Percentiles rank a stretch among this genome's conserved stretches.
phyloP scores from a whole-genome alignment of 305 asterid genomes.

The Rubia tinctorum region DNA sequence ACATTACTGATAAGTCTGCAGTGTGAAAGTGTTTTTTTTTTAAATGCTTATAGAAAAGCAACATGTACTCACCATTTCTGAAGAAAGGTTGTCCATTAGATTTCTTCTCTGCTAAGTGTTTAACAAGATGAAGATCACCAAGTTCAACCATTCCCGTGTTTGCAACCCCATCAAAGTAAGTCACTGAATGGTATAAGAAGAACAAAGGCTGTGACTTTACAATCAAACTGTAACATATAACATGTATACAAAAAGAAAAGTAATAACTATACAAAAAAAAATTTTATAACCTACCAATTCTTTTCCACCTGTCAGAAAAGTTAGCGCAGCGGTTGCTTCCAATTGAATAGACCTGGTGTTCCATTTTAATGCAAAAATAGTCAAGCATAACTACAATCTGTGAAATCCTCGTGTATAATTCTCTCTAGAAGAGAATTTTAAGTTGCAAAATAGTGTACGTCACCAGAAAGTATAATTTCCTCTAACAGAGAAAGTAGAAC shows the following conservation, averaged over 20 bases:
- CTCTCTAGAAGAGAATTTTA: neutral
- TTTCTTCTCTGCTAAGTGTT: conserved; percentile 80
- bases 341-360: conserved; percentile 60
- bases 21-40: neutral
- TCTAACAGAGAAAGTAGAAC: neutral
- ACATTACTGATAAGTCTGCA: neutral
- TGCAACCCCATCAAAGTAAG: conserved; percentile 77
- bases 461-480: neutral
- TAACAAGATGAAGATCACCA: conserved; percentile 69
- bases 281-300: conserved; percentile 51
- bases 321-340: conserved; percentile 71
- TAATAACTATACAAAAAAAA: conserved; percentile 9
- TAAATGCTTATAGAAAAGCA: neutral
- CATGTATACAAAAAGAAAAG: conserved; percentile 4
- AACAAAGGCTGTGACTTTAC: conserved; percentile 16
- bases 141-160: conserved; percentile 78
- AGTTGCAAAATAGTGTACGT: neutral
- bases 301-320: conserved; percentile 72
- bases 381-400: neutral
- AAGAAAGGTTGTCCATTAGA: conserved; percentile 76
- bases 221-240: conserved; percentile 16
- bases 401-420: neutral
- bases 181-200: conserved; percentile 42
- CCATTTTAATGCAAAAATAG: conserved; percentile 15
- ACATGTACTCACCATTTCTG: conserved; percentile 58